Evolutionary conservation across 352 stramenopile genomes (phyloP), one percentile per base, ranked within the genome.

Genomic region (Pythium chondricola): DNA sequence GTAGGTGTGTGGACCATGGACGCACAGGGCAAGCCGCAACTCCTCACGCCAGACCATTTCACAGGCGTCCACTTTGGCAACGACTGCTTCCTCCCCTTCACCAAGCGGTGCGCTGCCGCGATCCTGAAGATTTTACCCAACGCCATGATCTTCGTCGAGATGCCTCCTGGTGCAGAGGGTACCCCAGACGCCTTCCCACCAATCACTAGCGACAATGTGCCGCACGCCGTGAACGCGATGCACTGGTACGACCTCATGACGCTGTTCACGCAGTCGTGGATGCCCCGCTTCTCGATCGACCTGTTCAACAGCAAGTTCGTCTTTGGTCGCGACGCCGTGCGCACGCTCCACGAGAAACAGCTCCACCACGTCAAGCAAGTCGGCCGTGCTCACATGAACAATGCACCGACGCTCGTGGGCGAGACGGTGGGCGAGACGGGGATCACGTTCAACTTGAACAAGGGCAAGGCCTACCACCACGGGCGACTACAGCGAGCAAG

Each of bases 241-340:
- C 88, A 97, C 58, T 96, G 85, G 83, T 97, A 96, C 59, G 87
- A 97, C 56, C 83, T 80, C 9, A 70, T 92, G 14, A 96, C 86
- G 48, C 62, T 97, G 6, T 94, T 97, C 42, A 37, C 92, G 16
- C 78, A 71, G 18, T 53, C 48, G 1, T 92, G 77, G 74, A 50
- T 67, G 8, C 63, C 82, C 14, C 90, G 78, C 51, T 89, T 95
- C 43, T 82, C 71, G 0, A 69, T 93, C 2, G 83, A 95, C 30
- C 67, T 77, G 8, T 50, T 58, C 5, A 87, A 72, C 7, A 83
- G 79, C 45, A 48, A 63, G 17, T 80, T 79, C 10, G 80, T 78
- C 2, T 88, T 94, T 47, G 84, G 84, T 8, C 50, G 58, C 3
- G 38, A 53, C 4, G 71, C 69, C n/a, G 82, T 93, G 32, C 66